A percentile compares a stretch with the other conserved stretches of the same genome.
Evolutionary conservation across 352 stramenopile genomes (phyloP).

Genomic region (Pythium volutum): DNA sequence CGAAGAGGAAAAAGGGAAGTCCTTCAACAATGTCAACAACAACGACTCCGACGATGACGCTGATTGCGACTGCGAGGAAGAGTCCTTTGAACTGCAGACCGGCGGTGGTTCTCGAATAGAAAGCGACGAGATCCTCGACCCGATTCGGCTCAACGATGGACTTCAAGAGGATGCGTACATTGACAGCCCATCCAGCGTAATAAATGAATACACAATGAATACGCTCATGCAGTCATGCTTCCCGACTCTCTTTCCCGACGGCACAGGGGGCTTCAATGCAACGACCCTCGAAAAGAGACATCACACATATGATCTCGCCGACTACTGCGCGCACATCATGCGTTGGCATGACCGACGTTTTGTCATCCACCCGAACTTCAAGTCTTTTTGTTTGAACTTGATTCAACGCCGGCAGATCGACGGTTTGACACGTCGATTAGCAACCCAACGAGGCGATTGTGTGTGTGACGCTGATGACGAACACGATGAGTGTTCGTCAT

Average conservation of each 20-base stretch:
- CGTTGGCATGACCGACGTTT: constrained; percentile 5
- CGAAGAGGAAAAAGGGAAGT: background rate
- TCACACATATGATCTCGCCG: background rate
- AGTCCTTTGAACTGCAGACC: background rate
- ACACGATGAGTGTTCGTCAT: too few relatives aligned
- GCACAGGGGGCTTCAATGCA: constrained; percentile 13
- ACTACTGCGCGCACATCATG: constrained; percentile 6
- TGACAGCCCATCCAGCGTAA: background rate
- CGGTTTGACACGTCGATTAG: background rate
- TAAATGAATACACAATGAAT: constrained; percentile 23
- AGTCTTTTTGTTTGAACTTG: constrained; percentile 16
- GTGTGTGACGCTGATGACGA: too few relatives aligned
- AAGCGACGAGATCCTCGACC: background rate
- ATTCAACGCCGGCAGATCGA: constrained; percentile 6
- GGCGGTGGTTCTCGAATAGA: background rate
- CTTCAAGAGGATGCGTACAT: background rate
- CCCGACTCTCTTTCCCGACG: constrained; percentile 23
- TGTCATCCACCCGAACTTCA: constrained; percentile 7
- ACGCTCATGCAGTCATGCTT: constrained; percentile 26
- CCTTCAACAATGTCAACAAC: background rate
- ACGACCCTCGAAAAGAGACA: background rate
- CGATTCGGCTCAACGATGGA: background rate
- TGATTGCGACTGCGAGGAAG: background rate
- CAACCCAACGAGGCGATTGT: too few relatives aligned
- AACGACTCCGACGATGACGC: background rate